phyloP scores from a whole-genome alignment of 108 stramenopile genomes.

The Cylindrotheca fusiformis region DNA sequence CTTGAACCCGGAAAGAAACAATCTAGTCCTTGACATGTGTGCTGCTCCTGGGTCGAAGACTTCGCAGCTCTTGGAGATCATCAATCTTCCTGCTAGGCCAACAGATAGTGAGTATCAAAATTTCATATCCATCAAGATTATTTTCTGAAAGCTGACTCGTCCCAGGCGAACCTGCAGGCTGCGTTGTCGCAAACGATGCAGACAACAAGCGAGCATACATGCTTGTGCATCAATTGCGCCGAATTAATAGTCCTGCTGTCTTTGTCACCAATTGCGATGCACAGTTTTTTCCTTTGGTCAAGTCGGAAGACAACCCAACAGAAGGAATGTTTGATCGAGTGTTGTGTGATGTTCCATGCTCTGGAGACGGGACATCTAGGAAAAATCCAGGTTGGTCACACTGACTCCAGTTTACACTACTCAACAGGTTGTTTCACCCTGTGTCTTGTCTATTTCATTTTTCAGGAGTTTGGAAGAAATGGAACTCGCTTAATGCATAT shows the following conservation, averaged over 20 bases:
- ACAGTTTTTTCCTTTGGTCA: constrained; percentile 80
- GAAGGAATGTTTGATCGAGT: constrained; percentile 93
- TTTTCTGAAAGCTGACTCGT: no score
- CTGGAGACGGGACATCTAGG: constrained; percentile 96
- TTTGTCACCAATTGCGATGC: constrained; percentile 91
- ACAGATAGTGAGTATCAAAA: constrained; percentile 29
- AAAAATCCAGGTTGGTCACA: constrained; percentile 73
- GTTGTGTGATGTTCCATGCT: constrained; percentile 97
- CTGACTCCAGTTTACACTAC: no score
- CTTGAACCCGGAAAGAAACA: constrained; percentile 73
- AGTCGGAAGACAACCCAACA: constrained; percentile 34
- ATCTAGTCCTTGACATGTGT: constrained; percentile 94
- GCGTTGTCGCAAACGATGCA: constrained; percentile 95
- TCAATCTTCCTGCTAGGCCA: constrained; percentile 30
- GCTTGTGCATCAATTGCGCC: constrained; percentile 90
- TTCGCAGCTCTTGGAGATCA: constrained; percentile 92
- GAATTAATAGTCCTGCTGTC: constrained; percentile 85
- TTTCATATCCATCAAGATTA: no score
- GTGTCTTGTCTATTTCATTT: no score
- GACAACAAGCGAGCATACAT: constrained; percentile 95
- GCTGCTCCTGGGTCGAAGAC: constrained; percentile 99
- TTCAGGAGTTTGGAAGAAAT: constrained; percentile 75
- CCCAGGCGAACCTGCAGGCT: no score
- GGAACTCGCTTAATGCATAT: constrained; percentile 57
- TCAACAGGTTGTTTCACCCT: no score